Conservation (phyloP, 106 monocot genomes). For the Acorus gramineus region DNA sequence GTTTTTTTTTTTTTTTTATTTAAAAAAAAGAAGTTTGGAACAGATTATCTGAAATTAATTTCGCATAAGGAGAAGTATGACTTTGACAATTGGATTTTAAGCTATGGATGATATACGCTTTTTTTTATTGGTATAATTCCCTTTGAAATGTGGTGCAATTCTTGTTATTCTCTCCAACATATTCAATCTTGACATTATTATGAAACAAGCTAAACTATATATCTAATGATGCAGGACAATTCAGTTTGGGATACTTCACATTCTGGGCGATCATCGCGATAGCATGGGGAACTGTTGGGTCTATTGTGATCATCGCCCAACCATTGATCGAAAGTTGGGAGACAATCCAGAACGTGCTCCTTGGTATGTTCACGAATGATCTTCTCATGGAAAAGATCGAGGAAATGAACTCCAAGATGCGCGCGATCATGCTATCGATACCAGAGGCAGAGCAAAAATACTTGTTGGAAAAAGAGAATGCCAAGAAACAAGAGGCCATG, state of each 20-base stretch:
- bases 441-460: conserved; percentile 58
- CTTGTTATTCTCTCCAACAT: neutral
- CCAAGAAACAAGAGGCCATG: conserved; percentile 44
- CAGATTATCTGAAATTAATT: no score
- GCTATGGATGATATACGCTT: no score
- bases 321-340: conserved; percentile 83
- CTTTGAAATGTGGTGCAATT: neutral
- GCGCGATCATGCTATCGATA: conserved; percentile 50
- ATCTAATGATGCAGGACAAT: conserved; percentile 35
- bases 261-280: conserved; percentile 79
- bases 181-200: no score
- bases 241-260: conserved; percentile 84
- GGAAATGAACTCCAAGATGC: conserved; percentile 55
- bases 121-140: no score
- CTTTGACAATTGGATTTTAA: no score
- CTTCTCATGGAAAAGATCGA: conserved; percentile 52
- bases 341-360: conserved; percentile 41
- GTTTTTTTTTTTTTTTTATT: no score
- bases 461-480: conserved; percentile 53
- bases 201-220: neutral
- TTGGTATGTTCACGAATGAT: conserved; percentile 80
- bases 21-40: no score
- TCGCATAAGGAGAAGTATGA: no score
- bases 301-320: conserved; percentile 72
- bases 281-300: conserved; percentile 75